Conservation (phyloP, 169 alveolate genomes). For the Theileria equi region DNA sequence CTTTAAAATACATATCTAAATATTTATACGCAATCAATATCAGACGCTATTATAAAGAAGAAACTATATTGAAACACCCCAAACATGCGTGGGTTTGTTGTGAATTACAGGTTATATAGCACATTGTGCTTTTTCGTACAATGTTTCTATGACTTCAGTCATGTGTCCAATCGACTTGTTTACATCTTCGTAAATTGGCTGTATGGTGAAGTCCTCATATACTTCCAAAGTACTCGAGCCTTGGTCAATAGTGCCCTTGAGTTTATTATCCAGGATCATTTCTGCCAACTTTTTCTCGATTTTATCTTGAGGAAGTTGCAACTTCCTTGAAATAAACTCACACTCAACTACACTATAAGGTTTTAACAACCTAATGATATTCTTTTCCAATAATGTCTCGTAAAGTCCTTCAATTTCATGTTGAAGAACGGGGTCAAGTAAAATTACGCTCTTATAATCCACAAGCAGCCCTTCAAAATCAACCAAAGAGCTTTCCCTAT, state of each 20-base stretch:
- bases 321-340: conserved; percentile 79
- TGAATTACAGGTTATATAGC: conserved; percentile 44
- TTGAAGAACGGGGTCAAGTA: conserved; percentile 81
- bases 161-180: conserved; percentile 71
- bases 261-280: conserved; percentile 91
- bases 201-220: conserved; percentile 76
- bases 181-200: conserved; percentile 71
- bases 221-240: conserved; percentile 84
- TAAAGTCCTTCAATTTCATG: conserved; percentile 83
- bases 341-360: conserved; percentile 89
- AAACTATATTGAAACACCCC: no score
- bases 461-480: conserved; percentile 83
- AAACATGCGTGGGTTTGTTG: no score
- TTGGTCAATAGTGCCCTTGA: conserved; percentile 93
- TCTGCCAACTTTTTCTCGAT: conserved; percentile 87
- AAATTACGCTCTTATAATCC: conserved; percentile 73
- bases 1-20: background rate
- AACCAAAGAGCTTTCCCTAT: conserved; percentile 83
- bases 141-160: conserved; percentile 77
- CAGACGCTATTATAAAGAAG: background rate
- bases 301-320: conserved; percentile 78
- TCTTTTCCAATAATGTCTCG: conserved; percentile 85
- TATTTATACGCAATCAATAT: no score
- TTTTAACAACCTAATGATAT: conserved; percentile 83
- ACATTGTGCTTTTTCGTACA: conserved; percentile 77